Evolutionary conservation across 2,329 filamentous ascomycete species (phyloP).

Genomic region (Exophiala sp.): DNA sequence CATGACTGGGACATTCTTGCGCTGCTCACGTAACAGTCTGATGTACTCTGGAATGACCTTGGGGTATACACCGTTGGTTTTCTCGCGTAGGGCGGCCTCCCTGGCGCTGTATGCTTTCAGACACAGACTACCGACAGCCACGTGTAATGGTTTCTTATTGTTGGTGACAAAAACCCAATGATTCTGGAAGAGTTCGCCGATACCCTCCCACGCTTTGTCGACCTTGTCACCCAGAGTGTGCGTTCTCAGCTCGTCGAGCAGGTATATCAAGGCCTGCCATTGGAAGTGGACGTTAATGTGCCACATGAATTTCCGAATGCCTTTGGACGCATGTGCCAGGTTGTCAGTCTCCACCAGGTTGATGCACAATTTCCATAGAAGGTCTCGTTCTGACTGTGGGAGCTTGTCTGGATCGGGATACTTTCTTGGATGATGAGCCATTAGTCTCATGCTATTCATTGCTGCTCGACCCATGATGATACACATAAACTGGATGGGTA

Average conservation of each 20-base stretch:
- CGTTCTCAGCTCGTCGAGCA: constrained; percentile 43
- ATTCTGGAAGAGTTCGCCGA: constrained; percentile 43
- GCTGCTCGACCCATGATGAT: constrained; percentile 44
- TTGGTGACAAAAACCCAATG: constrained; percentile 41
- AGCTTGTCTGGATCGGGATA: constrained; percentile 31
- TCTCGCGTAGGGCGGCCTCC: constrained; percentile 17
- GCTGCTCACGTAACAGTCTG: constrained; percentile 20
- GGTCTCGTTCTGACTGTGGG: constrained; percentile 36
- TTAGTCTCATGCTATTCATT: constrained; percentile 42
- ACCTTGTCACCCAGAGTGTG: constrained; percentile 37
- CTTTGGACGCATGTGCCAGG: constrained; percentile 38
- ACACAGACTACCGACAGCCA: constrained; percentile 42
- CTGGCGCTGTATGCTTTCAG: constrained; percentile 44
- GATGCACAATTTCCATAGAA: constrained; percentile 40
- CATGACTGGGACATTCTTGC: constrained; percentile 1
- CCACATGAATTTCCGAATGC: constrained; percentile 44
- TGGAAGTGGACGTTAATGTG: constrained; percentile 48
- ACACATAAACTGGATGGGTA: constrained; percentile 48
- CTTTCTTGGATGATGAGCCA: constrained; percentile 45
- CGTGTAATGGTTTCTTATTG: constrained; percentile 38
- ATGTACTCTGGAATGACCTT: constrained; percentile 25
- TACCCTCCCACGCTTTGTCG: constrained; percentile 43
- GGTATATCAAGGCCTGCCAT: constrained; percentile 53
- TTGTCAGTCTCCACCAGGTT: constrained; percentile 40
- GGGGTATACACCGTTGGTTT: constrained; percentile 20